Base-by-base conservation (phyloP, 768 basidiomycete species). In the Mycena rebaudengoi region DNA sequence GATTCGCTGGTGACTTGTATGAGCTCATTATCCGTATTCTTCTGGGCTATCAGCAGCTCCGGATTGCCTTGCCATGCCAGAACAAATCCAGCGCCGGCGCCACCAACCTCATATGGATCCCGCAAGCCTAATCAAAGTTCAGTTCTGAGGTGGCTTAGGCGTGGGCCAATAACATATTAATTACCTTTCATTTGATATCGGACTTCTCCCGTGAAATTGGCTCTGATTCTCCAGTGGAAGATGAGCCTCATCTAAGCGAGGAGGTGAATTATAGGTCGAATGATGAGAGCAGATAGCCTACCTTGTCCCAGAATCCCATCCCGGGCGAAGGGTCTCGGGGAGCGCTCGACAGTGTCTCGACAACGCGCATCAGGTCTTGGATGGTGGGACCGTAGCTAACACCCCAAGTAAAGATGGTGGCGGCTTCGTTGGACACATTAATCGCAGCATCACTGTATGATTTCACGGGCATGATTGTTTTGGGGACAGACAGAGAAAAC, bases 231-330 rank as follows among this genome's bases (percentile, higher is more conserved):
- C 94, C 96, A 96, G 74, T 98, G 96, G 64, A 96, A 84, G 21
- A 94, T 82, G 12, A 96, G 80, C 26, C 92, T 84, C 69, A 95
- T 73, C 91, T 92, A 64, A 25, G 41, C 40, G 28, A 44, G 30
- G 48, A 35, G 30, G 48, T 60, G 49, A 60, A 60, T 20, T 26
- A 29, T 25, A 37, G 5, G 28, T n/a, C 6, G 32, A 12, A 59
- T 21, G 32, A 11, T 16, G 37, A 28, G 18, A 44, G 11, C 12
- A 35, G 14, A 5, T 13, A 62, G 63, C 81, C 69, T 62, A 91
- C 89, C 84, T 98, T 98, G 75, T 98, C 96, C 96, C 96, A 98
- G 74, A 98, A 97, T 7, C 95, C 96, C 64, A 97, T 71, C 11
- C 86, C 83, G 13, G 94, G 91, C 2, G 95, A 96, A 21, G 86